These are phyloP conservation scores for Cladosporium velox DNA, from an alignment of 2,329 filamentous ascomycete genomes.

Conservation along the genomic window DNA sequence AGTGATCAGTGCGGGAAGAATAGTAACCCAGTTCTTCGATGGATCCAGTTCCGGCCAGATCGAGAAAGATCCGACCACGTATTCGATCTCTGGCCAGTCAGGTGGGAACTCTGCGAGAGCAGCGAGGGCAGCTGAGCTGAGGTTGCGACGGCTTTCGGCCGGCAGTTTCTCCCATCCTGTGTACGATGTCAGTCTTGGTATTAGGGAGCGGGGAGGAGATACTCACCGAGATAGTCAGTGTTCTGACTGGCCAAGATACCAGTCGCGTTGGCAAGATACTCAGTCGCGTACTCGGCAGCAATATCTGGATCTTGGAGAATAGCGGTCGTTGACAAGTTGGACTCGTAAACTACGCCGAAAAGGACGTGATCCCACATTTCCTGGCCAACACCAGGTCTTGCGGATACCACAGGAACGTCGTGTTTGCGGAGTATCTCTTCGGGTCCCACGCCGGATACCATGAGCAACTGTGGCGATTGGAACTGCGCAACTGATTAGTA, in stretches of 20 bases:
- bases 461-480: constrained; percentile 44
- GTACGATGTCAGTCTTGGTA: neutral
- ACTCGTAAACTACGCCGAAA: constrained; percentile 38
- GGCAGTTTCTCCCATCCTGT: constrained; percentile 13
- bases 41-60: constrained; percentile 29
- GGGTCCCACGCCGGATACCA: constrained; percentile 37
- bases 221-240: constrained; percentile 12
- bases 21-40: constrained; percentile 37
- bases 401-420: constrained; percentile 33
- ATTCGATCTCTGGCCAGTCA: constrained; percentile 41
- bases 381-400: constrained; percentile 35
- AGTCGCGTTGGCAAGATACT: constrained; percentile 24
- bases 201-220: constrained; percentile 24
- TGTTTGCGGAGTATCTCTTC: constrained; percentile 36
- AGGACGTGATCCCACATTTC: constrained; percentile 37
- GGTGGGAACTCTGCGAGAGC: constrained; percentile 29
- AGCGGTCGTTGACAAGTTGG: constrained; percentile 26
- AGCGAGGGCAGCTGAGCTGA: constrained; percentile 13
- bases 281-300: constrained; percentile 21
- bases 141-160: constrained; percentile 8
- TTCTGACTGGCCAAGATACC: constrained; percentile 27
- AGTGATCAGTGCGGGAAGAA: constrained; percentile 36
- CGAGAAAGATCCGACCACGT: constrained; percentile 22
- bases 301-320: constrained; percentile 22
- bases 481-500: constrained; percentile 28